These are phyloP conservation scores for Neonectria neomacrospora DNA, from an alignment of 2,329 filamentous ascomycete genomes.

Conservation along the genomic window DNA sequence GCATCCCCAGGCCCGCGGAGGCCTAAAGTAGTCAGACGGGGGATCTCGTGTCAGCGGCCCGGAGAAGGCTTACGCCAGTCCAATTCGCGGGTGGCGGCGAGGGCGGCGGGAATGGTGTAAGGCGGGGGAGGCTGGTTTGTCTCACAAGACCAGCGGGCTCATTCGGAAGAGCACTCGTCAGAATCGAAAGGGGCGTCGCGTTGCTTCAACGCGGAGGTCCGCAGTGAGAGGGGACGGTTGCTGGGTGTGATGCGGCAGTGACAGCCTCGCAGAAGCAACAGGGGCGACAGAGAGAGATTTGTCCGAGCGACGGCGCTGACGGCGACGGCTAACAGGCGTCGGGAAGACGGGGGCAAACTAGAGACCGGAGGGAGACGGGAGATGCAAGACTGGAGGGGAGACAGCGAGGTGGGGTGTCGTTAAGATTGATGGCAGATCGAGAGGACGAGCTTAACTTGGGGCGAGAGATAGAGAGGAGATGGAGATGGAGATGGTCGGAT, in stretches of 20 bases:
- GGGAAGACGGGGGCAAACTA: conserved; percentile 19
- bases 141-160: conserved; percentile 22
- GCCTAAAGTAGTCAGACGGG: conserved; percentile 36
- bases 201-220: conserved; percentile 37
- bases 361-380: conserved; percentile 19
- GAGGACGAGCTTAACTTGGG: conserved; percentile 26
- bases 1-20: conserved; percentile 44
- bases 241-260: conserved; percentile 20
- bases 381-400: conserved; percentile 21
- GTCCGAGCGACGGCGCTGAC: conserved; percentile 2
- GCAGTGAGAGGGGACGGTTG: conserved; percentile 30
- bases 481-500: conserved; percentile 20
- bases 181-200: conserved; percentile 35
- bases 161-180: conserved; percentile 24
- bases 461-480: conserved; percentile 25
- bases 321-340: conserved; percentile 21
- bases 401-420: conserved; percentile 40
- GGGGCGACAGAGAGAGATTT: conserved; percentile 1
- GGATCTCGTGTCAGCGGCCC: conserved; percentile 39
- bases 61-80: conserved; percentile 28
- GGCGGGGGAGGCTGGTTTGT: conserved; percentile 14
- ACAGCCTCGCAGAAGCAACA: conserved; percentile 29
- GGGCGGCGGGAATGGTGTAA: conserved; percentile 1
- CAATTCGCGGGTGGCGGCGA: conserved; percentile 33
- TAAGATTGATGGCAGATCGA: conserved; percentile 38